These are phyloP conservation scores for Colletotrichum falcatum DNA, from an alignment of 2,329 filamentous ascomycete genomes.

Conservation along the genomic window DNA sequence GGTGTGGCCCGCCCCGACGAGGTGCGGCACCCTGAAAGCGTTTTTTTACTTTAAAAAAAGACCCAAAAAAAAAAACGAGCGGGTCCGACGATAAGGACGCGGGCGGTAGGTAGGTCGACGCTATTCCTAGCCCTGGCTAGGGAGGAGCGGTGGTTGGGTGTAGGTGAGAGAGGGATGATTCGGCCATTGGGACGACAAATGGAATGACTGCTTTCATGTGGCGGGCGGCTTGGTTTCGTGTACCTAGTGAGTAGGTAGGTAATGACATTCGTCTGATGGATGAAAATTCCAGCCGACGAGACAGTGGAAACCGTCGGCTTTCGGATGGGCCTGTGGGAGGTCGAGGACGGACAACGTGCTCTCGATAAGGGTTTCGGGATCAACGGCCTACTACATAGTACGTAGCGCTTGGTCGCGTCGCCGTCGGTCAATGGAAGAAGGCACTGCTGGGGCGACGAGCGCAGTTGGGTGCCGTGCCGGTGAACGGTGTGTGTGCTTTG, in stretches of 20 bases:
- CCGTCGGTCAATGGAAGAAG: conserved; percentile 12
- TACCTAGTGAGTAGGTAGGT: too few relatives aligned
- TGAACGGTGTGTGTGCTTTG: conserved; percentile 9
- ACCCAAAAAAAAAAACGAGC: background rate
- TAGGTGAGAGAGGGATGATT: conserved; percentile 4
- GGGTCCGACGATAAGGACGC: conserved; percentile 28
- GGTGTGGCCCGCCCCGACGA: conserved; percentile 33
- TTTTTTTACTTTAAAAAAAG: background rate
- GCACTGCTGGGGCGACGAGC: conserved; percentile 9
- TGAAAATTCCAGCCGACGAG: conserved; percentile 29
- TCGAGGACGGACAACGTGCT: conserved; percentile 30
- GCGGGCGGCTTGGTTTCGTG: conserved; percentile 9
- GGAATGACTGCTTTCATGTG: background rate
- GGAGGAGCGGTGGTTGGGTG: background rate
- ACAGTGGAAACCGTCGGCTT: conserved; percentile 22
- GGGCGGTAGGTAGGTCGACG: background rate
- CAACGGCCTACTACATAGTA: too few relatives aligned
- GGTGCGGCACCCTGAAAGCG: conserved; percentile 23
- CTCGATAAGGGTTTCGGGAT: conserved; percentile 30
- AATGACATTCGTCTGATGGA: conserved; percentile 25
- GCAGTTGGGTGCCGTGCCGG: conserved; percentile 10
- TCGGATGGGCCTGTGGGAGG: conserved; percentile 32
- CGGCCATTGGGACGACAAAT: conserved; percentile 7
- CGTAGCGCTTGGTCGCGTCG: conserved; percentile 30
- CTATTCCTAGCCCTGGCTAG: conserved; percentile 11